Base-by-base conservation (phyloP, 2,329 filamentous ascomycete genomes). In the Beauveria sp. region DNA sequence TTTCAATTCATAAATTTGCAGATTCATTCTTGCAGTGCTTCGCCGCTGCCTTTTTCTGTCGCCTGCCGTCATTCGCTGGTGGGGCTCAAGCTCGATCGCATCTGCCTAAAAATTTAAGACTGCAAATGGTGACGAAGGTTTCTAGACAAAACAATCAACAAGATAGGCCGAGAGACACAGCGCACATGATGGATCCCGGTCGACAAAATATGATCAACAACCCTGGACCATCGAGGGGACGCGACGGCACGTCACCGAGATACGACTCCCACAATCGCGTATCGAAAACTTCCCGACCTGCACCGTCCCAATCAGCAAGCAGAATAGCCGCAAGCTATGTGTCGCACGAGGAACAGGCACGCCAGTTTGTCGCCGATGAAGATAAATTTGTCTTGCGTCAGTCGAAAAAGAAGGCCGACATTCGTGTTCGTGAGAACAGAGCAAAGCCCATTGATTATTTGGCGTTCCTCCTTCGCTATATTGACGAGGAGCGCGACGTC, bases 351-450 rank as follows among this genome's bases (percentile, higher is more conserved):
- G 87, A 92, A 70, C 88, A 91, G 70, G 89, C 87, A 66, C 81
- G 86, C 28, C 83, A 88, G 70, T 99, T 94, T 81, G 90, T 97
- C 22, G 90, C 93, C 57, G 90, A 96, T 68, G 94, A 99, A 74
- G 94, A 99, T 77, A 87, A 89, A 65, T 99, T 99, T 70, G 94
- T 97, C 61, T 79, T 99, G 70, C 92, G 92, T 75, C 94, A 99
- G 76, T 89, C 93, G 52, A 99, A 97, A 81, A 97, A 96, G 79
- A 97, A 97, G 79, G 93, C 94, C 47, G 90, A 92, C 66, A 96
- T 99, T 67, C 88, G 94, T 46, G 92, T 97, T 51, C 90, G 92
- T 67, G 92, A 96, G 73, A 89, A 90, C 12, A 86, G 96, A 66
- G 92, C 93, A 61, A 92, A 91, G 70, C 90, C 93, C 10, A 93